Conservation (phyloP, 768 basidiomycete genomes). For the Boletus rubescentipes region DNA sequence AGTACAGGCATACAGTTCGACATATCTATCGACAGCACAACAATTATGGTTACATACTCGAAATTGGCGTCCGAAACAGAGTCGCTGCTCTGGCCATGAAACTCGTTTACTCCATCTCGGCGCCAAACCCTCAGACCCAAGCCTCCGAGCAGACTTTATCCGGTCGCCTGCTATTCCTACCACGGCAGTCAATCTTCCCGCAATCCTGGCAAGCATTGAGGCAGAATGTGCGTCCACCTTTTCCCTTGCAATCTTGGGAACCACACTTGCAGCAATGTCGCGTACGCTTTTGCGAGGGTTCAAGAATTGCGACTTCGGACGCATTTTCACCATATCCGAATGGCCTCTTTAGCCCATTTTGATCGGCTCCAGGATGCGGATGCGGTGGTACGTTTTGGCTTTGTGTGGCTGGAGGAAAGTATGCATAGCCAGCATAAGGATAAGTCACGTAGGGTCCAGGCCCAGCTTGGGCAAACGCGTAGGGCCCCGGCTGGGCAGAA, state of each 20-base stretch:
- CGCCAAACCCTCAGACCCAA: conserved; percentile 31
- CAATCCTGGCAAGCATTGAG: conserved; percentile 78
- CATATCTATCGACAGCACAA: conserved; percentile 6
- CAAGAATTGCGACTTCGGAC: conserved; percentile 30
- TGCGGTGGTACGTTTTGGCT: conserved; percentile 23
- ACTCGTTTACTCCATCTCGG: neutral
- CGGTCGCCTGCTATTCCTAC: conserved; percentile 74
- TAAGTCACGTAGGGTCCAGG: conserved; percentile 36
- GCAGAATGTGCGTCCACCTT: conserved; percentile 75
- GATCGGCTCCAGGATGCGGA: conserved; percentile 26
- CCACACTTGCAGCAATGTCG: conserved; percentile 86
- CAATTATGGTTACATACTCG: conserved; percentile 12
- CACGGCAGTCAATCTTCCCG: conserved; percentile 75
- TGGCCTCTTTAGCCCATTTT: conserved; percentile 29
- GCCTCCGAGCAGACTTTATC: conserved; percentile 71
- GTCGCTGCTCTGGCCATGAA: neutral
- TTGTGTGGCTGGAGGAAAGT: conserved; percentile 29
- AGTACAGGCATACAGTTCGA: conserved; percentile 3
- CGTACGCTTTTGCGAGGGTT: conserved; percentile 54
- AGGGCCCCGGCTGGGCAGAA: conserved; percentile 29
- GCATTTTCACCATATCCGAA: conserved; percentile 27
- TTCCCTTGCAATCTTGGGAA: conserved; percentile 78
- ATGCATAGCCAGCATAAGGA: conserved; percentile 35
- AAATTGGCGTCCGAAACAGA: neutral
- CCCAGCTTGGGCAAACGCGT: conserved; percentile 30